Base-by-base conservation (phyloP, 345 rosid genomes). In the Citrus sp. region DNA sequence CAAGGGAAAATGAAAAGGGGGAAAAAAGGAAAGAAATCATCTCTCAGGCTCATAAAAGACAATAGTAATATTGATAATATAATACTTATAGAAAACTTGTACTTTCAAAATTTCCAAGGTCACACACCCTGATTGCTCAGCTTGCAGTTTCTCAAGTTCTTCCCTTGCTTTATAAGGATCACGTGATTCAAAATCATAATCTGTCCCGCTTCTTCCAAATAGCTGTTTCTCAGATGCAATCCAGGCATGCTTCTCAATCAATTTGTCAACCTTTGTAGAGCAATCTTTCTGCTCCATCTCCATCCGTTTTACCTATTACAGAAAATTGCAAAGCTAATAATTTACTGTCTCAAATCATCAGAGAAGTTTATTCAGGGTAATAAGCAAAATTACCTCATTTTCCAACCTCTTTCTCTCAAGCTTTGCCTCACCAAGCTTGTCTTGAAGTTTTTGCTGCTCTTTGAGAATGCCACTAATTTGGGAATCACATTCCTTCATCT, bases 211-310 rank as follows among this genome's bases (percentile, higher is more conserved):
- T 89, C 92, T 91, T 80, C 98, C 99, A 86, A 96, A 96, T 38
- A 92, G 92, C 78, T 90, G 99, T 78, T 87, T 91, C 87, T 96
- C 98, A 79, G 99, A 88, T 69, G 89, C 85, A 84, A 96, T 92
- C 99, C 99, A 96, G 70, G 97, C 86, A 83, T 94, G 93, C 91
- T 94, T 94, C 89, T 96, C 98, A 72, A 96, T 82, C 84, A 96
- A 86, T 82, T 89, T 94, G 65, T 94, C 97, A 16, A 96, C 99
- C 79, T 87, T 94, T 28, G 61, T 68, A 18, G 95, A 91, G 80
- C 98, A 94, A 72, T 96, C 95, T 82, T 90, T 94, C 84, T 94
- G 97, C 72, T 94, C 97, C 83, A 85, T 87, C 86, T 94, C 97
- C 98, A 94, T 90, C 82, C 95, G 85, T 79, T 86, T 88, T 63